phyloP scores from a whole-genome alignment of 75 land plant species.

The Larix kaempferi region DNA sequence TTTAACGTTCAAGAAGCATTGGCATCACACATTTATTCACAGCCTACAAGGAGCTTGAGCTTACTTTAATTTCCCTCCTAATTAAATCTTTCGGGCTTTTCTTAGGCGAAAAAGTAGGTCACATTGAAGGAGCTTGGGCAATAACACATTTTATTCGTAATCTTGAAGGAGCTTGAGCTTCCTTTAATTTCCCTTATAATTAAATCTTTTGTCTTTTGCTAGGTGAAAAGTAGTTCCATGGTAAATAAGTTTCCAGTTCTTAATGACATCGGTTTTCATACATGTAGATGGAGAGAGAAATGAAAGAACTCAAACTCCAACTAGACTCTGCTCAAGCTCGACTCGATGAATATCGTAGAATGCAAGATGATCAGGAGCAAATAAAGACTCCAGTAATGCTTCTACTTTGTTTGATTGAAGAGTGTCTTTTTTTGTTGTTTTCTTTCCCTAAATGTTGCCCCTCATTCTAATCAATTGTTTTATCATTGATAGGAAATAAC shows the following conservation, averaged over 20 bases:
- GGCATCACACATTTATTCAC: too few relatives aligned
- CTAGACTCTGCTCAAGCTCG: slow-evolving; percentile 83
- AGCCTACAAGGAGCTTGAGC: too few relatives aligned
- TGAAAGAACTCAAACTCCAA: slow-evolving; percentile 70
- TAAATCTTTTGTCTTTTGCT: background rate
- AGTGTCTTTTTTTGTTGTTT: background rate
- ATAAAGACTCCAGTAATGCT: slow-evolving; percentile 5
- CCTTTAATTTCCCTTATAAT: too few relatives aligned
- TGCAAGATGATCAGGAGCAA: slow-evolving; percentile 49
- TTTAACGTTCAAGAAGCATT: too few relatives aligned
- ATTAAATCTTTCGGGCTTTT: too few relatives aligned
- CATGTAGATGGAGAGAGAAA: slow-evolving; percentile 83
- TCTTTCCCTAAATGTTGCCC: background rate
- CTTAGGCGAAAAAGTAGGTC: too few relatives aligned
- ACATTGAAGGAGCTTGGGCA: too few relatives aligned
- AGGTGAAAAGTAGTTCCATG: too few relatives aligned
- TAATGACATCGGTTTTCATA: background rate
- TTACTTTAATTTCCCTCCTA: too few relatives aligned
- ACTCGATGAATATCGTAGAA: slow-evolving; percentile 54
- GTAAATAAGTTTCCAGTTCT: too few relatives aligned
- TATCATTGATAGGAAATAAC: slow-evolving; percentile 21
- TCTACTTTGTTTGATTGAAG: background rate
- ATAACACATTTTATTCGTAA: too few relatives aligned
- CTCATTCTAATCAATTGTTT: background rate
- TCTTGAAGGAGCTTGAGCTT: too few relatives aligned